phyloP scores from a whole-genome alignment of 179 eudicot genomes.

The Spergularia azorica region DNA sequence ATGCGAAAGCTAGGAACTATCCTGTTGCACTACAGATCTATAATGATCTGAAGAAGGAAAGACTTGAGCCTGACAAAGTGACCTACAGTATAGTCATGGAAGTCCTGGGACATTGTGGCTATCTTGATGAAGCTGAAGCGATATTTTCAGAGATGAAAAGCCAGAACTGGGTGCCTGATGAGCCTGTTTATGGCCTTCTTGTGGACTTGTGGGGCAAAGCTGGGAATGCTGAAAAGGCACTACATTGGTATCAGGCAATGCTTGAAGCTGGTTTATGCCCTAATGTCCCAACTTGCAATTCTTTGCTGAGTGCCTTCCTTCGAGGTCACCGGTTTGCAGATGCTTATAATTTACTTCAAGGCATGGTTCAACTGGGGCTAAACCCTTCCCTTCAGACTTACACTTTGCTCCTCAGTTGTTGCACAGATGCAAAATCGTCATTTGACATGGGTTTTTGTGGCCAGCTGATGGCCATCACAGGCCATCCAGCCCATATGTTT shows the following conservation, averaged over 20 bases:
- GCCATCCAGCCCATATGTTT: constrained; percentile 90
- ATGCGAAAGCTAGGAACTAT: constrained; percentile 91
- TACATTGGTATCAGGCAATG: constrained; percentile 92
- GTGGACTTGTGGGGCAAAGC: constrained; percentile 97
- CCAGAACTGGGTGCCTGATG: constrained; percentile 95
- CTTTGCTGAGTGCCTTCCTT: constrained; percentile 87
- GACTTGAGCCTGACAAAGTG: constrained; percentile 92
- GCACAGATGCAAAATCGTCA: constrained; percentile 86
- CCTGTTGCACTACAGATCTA: constrained; percentile 68
- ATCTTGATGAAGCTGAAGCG: constrained; percentile 89
- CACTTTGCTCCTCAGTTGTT: constrained; percentile 87
- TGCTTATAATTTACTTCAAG: constrained; percentile 70
- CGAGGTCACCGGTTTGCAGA: constrained; percentile 74
- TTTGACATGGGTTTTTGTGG: constrained; percentile 77
- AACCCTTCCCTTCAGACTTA: constrained; percentile 86
- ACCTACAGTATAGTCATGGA: constrained; percentile 98
- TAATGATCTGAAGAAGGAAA: constrained; percentile 77
- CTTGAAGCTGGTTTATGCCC: constrained; percentile 78
- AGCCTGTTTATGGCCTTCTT: constrained; percentile 90
- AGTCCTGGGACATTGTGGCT: constrained; percentile 93
- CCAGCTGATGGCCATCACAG: constrained; percentile 79
- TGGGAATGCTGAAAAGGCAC: constrained; percentile 83
- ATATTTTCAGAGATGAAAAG: constrained; percentile 79
- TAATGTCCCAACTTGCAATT: constrained; percentile 92
- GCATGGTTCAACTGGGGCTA: constrained; percentile 76